Evolutionary conservation across 129 eudicot genomes (phyloP).

Genomic region (Escallonia rubra): DNA sequence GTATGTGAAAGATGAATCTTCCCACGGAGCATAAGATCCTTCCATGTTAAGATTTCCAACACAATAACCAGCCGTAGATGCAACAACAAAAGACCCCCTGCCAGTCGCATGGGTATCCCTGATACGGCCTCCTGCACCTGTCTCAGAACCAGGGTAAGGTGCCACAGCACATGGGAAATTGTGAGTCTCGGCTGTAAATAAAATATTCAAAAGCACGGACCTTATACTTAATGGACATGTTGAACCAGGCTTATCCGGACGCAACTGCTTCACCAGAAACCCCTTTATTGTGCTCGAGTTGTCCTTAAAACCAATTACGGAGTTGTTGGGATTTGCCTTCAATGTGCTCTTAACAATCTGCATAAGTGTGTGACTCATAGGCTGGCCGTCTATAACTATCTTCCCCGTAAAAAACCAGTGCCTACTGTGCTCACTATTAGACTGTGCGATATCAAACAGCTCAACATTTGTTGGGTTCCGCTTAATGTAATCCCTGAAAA

Average conservation of each 20-base stretch:
- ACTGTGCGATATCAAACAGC: conserved; percentile 90
- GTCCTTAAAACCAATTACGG: conserved; percentile 92
- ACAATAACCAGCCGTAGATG: conserved; percentile 64
- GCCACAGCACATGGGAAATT: conserved; percentile 99
- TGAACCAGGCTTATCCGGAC: conserved; percentile 72
- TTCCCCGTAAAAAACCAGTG: conserved; percentile 91
- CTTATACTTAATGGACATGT: conserved; percentile 47
- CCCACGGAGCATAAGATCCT: conserved; percentile 70
- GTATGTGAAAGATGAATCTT: conserved; percentile 47
- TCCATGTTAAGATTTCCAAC: conserved; percentile 55
- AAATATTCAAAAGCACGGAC: conserved; percentile 62
- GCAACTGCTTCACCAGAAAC: conserved; percentile 64
- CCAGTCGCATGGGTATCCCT: conserved; percentile 95
- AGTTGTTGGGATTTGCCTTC: conserved; percentile 83
- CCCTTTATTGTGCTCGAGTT: conserved; percentile 95
- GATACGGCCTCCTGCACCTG: conserved; percentile 94
- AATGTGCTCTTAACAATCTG: conserved; percentile 85
- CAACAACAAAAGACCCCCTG: conserved; percentile 81
- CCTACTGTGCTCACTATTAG: conserved; percentile 93
- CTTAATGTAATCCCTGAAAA: conserved; percentile 74
- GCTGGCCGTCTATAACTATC: conserved; percentile 73
- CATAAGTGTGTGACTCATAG: conserved; percentile 67
- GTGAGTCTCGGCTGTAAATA: conserved; percentile 95
- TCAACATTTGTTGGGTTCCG: conserved; percentile 92
- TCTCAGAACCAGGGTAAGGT: conserved; percentile 96